A percentile compares a stretch with the other conserved stretches of the same genome.
Evolutionary conservation across 169 alveolate species (phyloP).

Genomic region (Plasmodium fragile): DNA sequence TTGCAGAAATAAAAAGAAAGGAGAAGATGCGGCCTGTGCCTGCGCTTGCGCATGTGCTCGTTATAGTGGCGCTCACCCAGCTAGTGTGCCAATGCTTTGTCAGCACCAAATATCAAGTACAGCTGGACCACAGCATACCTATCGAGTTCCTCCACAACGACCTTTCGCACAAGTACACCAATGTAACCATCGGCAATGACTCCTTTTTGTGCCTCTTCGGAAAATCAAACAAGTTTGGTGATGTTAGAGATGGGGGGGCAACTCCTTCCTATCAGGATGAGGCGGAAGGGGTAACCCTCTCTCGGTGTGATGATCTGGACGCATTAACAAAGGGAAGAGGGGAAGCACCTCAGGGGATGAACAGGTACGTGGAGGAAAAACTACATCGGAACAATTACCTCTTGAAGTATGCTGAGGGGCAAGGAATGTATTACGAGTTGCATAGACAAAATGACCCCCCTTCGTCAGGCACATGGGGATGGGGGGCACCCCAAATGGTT

Average conservation of each 20-base stretch:
- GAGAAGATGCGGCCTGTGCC: constrained; percentile 1
- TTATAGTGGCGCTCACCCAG: constrained; percentile 27
- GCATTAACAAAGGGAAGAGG: neutral
- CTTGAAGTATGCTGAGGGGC: constrained; percentile 15
- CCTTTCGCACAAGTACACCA: constrained; percentile 48
- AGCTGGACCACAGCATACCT: constrained; percentile 61
- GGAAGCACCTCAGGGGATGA: neutral
- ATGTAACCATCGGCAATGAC: constrained; percentile 64
- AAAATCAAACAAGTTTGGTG: neutral
- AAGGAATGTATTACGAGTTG: constrained; percentile 16
- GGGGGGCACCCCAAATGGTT: neutral
- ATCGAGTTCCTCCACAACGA: constrained; percentile 32
- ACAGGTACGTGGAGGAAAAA: constrained; percentile 37
- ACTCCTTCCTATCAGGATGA: neutral
- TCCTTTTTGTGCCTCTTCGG: constrained; percentile 53
- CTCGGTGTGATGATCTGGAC: neutral
- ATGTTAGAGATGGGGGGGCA: neutral
- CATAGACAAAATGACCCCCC: neutral
- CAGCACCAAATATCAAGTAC: constrained; percentile 70
- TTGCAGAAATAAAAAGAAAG: neutral
- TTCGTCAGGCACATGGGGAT: neutral
- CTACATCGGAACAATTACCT: constrained; percentile 20
- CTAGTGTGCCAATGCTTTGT: constrained; percentile 55
- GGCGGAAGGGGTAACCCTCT: neutral
- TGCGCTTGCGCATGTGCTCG: constrained; percentile 29